Evolutionary conservation across 2,329 filamentous ascomycete species (phyloP), one percentile per base, ranked within the genome.

Genomic region (Dothistroma septosporum): DNA sequence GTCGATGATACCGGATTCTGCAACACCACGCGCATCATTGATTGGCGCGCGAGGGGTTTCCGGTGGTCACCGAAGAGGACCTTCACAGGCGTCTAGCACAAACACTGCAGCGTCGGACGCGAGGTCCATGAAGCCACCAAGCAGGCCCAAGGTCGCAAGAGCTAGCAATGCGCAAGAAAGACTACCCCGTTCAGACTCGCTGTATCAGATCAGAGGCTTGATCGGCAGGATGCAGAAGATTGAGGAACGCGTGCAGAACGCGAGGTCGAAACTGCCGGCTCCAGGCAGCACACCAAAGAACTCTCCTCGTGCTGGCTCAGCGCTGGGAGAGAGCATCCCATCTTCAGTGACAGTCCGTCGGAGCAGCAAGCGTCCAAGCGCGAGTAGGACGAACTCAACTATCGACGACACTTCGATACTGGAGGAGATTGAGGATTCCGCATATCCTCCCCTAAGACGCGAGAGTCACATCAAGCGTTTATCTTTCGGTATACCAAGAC

Each of bases 151-250:
- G 28, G 58, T 58, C 41, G 57, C 71, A 68, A 60, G 72, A 69
- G 57, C 74, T 70, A 70, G 68, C 61, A 63, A 64, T 41, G 62
- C 64, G 31, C 57, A 64, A 9, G 61, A 66, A 6, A 68, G 68
- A n/a, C 70, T 86, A 57, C 82, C 84, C 49, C 80, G 83, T 62
- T 87, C 85, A 32, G 83, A 84, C 64, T 97, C 94, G 1, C 85
- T 99, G 54, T 89, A 90, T 66, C 94, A 99, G 74, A 96, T 99
- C 71, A 91, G 93, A 65, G 89, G 88, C 32, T 86, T 99, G 66
- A 96, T 95, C 61, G 92, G 91, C 31, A 94, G 97, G 77, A 97
- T 97, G 92, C 91, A 97, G 76, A 90, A 91, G 67, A 87, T 99
- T 63, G 94, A 97, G 75, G 91, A 94, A 64, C 86, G 94, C 49